These are phyloP conservation scores for Lanmaoa rubissima DNA, from an alignment of 768 basidiomycete species.

Conservation along the genomic window DNA sequence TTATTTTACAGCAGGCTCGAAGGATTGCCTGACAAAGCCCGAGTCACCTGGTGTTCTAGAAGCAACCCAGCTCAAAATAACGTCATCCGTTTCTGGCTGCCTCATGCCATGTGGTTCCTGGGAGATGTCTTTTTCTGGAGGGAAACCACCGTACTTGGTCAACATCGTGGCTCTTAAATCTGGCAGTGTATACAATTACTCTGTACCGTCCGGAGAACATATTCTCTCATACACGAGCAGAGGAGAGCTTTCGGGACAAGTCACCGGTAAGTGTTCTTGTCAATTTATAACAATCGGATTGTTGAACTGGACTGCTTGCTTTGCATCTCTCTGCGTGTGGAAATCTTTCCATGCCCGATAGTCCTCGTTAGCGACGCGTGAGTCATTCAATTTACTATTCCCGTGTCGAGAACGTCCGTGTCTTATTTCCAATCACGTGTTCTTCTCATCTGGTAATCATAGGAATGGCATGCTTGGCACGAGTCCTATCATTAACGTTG, in stretches of 20 bases:
- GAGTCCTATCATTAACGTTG: background rate
- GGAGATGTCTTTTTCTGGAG: conserved; percentile 44
- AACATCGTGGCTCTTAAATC: conserved; percentile 40
- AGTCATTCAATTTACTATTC: conserved; percentile 22
- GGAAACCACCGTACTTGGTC: conserved; percentile 44
- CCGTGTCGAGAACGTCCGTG: background rate
- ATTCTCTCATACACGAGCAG: conserved; percentile 44
- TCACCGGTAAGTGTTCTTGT: conserved; percentile 34
- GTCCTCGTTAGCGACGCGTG: conserved; percentile 43
- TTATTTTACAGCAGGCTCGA: conserved; percentile 26
- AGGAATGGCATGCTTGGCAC: conserved; percentile 41
- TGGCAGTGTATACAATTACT: conserved; percentile 41
- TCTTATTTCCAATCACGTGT: background rate
- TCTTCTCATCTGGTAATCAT: background rate
- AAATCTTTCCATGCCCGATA: conserved; percentile 12
- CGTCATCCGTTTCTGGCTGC: background rate
- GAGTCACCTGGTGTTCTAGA: conserved; percentile 28
- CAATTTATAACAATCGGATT: background rate
- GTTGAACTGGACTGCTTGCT: background rate
- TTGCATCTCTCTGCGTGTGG: background rate
- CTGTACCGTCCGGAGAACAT: conserved; percentile 33
- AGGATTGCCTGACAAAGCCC: conserved; percentile 22
- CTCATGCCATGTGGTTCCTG: conserved; percentile 39
- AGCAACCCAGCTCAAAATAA: conserved; percentile 20
- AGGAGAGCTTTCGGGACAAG: conserved; percentile 31